Conservation (phyloP, 345 rosid species). For the Mercurialis annua region DNA sequence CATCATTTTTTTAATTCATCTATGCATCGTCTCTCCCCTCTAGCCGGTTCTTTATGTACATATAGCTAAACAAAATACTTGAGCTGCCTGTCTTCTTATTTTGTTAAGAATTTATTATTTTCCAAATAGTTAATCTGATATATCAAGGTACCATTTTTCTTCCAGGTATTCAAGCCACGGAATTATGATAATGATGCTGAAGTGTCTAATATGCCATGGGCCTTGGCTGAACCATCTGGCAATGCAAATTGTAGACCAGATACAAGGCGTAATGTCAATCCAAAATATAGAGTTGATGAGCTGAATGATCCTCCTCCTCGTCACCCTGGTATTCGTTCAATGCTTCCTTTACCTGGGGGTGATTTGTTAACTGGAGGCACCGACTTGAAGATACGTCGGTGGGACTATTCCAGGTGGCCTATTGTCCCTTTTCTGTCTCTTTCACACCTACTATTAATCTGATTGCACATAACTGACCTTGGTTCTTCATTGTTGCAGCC, state of each 20-base stretch:
- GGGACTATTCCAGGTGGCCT: slow-evolving; percentile 72
- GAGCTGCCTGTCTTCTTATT: neutral
- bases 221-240: slow-evolving; percentile 53
- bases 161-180: slow-evolving; percentile 69
- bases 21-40: neutral
- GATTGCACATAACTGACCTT: slow-evolving; percentile 15
- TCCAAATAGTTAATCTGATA: neutral
- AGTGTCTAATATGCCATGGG: slow-evolving; percentile 72
- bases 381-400: slow-evolving; percentile 88
- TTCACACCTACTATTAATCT: neutral
- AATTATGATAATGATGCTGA: slow-evolving; percentile 72
- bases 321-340: slow-evolving; percentile 77
- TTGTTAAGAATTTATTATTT: neutral
- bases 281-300: slow-evolving; percentile 84
- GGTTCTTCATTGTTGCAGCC: slow-evolving; percentile 49
- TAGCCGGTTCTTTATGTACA: too few species aligned
- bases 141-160: slow-evolving; percentile 12
- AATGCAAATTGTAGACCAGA: slow-evolving; percentile 54
- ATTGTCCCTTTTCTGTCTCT: neutral
- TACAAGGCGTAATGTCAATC: slow-evolving; percentile 58
- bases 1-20: neutral
- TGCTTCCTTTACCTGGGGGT: slow-evolving; percentile 94
- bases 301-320: slow-evolving; percentile 84
- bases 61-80: neutral
- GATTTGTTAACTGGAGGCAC: slow-evolving; percentile 94